These are phyloP conservation scores for Lycium barbarum DNA, from an alignment of 257 asterid species.

Conservation along the genomic window DNA sequence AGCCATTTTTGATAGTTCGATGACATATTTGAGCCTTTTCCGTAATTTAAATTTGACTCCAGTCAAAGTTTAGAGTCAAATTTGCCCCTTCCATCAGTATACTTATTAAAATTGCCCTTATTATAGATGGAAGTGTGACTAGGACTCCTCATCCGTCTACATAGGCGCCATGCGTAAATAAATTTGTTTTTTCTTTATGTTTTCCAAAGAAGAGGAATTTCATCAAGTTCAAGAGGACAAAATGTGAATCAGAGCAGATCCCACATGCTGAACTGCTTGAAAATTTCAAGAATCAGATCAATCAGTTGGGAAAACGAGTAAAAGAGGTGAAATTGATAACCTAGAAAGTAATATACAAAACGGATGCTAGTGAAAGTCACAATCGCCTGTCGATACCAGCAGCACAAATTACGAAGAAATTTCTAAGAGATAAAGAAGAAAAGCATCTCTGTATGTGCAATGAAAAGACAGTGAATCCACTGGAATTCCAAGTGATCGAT, in stretches of 20 bases:
- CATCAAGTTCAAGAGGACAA: background rate
- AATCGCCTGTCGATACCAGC: background rate
- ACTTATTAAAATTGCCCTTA: too few species aligned
- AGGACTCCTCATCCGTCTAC: too few species aligned
- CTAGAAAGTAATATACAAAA: background rate
- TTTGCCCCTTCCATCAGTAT: too few species aligned
- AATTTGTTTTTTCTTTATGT: background rate
- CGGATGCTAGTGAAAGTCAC: background rate
- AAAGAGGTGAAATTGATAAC: background rate
- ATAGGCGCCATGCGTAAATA: too few species aligned
- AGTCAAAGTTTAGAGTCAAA: too few species aligned
- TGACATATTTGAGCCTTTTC: too few species aligned
- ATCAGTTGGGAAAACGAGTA: background rate
- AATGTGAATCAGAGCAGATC: background rate
- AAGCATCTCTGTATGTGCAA: background rate
- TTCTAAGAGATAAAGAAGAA: background rate
- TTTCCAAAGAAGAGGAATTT: background rate
- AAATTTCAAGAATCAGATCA: background rate
- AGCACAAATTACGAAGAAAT: background rate
- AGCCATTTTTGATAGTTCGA: too few species aligned
- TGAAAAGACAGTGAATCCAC: background rate
- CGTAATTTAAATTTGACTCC: too few species aligned
- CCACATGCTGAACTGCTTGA: background rate
- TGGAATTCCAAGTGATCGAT: background rate
- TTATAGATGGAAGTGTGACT: too few species aligned